phyloP scores from a whole-genome alignment of 2,329 filamentous ascomycete species.

The Ambrosiella beaveri region DNA sequence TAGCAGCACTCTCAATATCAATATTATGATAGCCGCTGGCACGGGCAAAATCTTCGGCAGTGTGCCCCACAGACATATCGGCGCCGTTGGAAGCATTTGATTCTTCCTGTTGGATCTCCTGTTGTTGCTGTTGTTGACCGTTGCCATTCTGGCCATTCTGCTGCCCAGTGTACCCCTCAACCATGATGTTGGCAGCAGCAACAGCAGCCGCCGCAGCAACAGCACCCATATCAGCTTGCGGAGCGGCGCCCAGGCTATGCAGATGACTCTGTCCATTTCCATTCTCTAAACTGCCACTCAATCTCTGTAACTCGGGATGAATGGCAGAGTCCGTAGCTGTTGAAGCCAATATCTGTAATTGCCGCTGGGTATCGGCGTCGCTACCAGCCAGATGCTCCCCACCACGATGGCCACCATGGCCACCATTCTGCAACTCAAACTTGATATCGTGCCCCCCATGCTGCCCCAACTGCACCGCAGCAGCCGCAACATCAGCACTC shows the following conservation, averaged over 20 bases:
- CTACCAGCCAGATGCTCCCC: slow-evolving; percentile 7
- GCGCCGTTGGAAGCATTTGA: neutral
- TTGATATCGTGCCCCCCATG: neutral
- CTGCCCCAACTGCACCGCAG: slow-evolving; percentile 12
- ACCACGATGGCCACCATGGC: slow-evolving; percentile 4
- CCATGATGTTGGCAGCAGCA: slow-evolving; percentile 9
- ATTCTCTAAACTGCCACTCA: slow-evolving; percentile 10
- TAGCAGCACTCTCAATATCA: slow-evolving; percentile 26
- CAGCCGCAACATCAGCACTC: neutral
- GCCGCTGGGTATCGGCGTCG: slow-evolving; percentile 12
- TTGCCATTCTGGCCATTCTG: neutral
- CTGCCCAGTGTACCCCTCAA: neutral
- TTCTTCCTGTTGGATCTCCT: neutral
- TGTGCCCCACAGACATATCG: slow-evolving; percentile 14
- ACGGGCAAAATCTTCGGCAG: slow-evolving; percentile 30
- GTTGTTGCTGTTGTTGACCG: slow-evolving; percentile 1
- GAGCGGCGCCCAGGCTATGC: neutral
- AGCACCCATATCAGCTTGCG: slow-evolving; percentile 6
- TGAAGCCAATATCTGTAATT: slow-evolving; percentile 15
- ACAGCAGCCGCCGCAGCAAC: slow-evolving; percentile 10
- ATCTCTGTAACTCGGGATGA: slow-evolving; percentile 17
- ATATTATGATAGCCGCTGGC: slow-evolving; percentile 30
- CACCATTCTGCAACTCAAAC: neutral
- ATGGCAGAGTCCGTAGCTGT: slow-evolving; percentile 15
- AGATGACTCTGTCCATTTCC: neutral